These are phyloP conservation scores for Brassica carinata DNA, from an alignment of 345 rosid species.

Conservation along the genomic window DNA sequence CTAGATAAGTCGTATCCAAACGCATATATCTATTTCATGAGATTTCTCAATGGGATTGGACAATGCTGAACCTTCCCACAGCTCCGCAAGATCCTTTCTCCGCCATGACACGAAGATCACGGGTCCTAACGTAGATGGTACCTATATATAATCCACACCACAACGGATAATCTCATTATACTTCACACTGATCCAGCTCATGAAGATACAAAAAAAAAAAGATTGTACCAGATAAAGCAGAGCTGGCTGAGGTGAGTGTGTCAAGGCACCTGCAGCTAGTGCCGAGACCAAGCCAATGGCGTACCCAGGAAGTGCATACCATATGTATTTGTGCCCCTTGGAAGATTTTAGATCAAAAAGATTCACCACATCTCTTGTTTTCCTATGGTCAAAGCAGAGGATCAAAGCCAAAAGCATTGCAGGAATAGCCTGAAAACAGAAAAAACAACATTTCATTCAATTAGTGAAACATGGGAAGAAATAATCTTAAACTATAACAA, in stretches of 20 bases:
- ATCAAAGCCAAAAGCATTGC: constrained; percentile 90
- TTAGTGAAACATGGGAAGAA: neutral
- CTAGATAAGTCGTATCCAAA: no score
- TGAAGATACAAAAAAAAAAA: neutral
- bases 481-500: neutral
- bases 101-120: constrained; percentile 73
- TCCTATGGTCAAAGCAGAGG: constrained; percentile 85
- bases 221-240: constrained; percentile 79
- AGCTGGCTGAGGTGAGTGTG: constrained; percentile 91
- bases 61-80: constrained; percentile 74
- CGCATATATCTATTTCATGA: constrained; percentile 72
- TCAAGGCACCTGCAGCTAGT: constrained; percentile 80
- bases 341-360: constrained; percentile 65
- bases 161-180: neutral
- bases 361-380: constrained; percentile 74
- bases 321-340: constrained; percentile 81
- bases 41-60: constrained; percentile 56
- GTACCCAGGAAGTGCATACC: constrained; percentile 81
- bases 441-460: neutral
- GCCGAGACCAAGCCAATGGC: constrained; percentile 79
- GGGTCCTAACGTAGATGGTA: constrained; percentile 92
- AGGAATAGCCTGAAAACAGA: constrained; percentile 75
- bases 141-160: constrained; percentile 46
- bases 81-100: constrained; percentile 55
- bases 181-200: neutral